These are phyloP conservation scores for Apophysomyces ossiformis DNA, from an alignment of 371 early-diverging fungal species.

Conservation along the genomic window DNA sequence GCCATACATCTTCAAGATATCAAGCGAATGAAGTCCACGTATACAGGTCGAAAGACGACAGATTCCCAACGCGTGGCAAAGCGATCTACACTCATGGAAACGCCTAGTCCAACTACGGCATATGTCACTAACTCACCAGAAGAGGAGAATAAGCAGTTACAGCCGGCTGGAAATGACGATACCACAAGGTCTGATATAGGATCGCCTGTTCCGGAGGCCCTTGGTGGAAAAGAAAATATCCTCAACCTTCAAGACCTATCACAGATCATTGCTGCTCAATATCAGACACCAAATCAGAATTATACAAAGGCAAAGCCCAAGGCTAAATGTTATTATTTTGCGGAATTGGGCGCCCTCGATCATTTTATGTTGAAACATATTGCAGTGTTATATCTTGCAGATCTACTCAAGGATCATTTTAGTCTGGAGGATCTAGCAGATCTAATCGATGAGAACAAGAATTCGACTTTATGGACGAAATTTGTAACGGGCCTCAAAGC, in stretches of 20 bases:
- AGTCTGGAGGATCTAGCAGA: conserved; percentile 73
- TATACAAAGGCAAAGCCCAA: conserved; percentile 42
- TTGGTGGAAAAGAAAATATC: conserved; percentile 17
- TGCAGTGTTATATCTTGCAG: conserved; percentile 80
- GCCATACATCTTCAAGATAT: conserved; percentile 59
- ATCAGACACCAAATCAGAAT: conserved; percentile 12
- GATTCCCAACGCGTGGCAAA: conserved; percentile 63
- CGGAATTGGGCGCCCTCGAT: conserved; percentile 84
- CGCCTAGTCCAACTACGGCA: conserved; percentile 45
- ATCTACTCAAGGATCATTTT: conserved; percentile 68
- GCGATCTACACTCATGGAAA: conserved; percentile 63
- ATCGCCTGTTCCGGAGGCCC: not conserved
- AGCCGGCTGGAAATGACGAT: not conserved
- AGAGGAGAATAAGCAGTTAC: conserved; percentile 14
- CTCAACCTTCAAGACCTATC: conserved; percentile 18
- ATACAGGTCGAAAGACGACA: conserved; percentile 58
- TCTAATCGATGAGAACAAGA: conserved; percentile 73
- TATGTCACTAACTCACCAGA: conserved; percentile 25
- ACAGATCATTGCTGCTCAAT: conserved; percentile 12
- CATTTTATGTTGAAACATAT: conserved; percentile 86
- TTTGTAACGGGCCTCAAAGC: conserved; percentile 70
- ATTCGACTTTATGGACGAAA: conserved; percentile 71
- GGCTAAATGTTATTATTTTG: conserved; percentile 65
- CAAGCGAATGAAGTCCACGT: conserved; percentile 65
- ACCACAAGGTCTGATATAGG: not conserved